Evolutionary conservation across 2,329 filamentous ascomycete species (phyloP).

Genomic region (Gremmenia infestans): DNA sequence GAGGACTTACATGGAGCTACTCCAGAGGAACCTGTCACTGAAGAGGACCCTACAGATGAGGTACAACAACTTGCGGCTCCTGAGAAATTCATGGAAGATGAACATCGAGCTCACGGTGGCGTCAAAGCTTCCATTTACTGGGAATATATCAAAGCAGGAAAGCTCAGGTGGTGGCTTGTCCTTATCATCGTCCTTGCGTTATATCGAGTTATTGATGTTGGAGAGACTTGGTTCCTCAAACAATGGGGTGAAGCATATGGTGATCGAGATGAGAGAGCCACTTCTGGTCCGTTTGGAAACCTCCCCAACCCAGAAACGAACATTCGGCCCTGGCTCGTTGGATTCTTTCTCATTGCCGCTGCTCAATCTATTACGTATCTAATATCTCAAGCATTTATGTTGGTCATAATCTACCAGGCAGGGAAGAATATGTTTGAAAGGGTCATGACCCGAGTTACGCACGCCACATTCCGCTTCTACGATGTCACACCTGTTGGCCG

Average conservation of each 20-base stretch:
- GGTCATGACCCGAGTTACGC: constrained; percentile 68
- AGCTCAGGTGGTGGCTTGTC: constrained; percentile 65
- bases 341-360: constrained; percentile 62
- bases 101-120: constrained; percentile 67
- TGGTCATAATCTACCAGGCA: constrained; percentile 74
- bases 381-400: constrained; percentile 60
- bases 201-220: constrained; percentile 60
- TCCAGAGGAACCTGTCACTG: constrained; percentile 18
- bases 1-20: constrained; percentile 23
- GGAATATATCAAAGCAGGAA: constrained; percentile 79
- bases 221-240: constrained; percentile 77
- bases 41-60: constrained; percentile 24
- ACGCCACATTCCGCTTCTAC: constrained; percentile 84
- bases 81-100: constrained; percentile 75
- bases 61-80: constrained; percentile 42
- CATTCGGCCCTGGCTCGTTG: constrained; percentile 68
- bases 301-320: constrained; percentile 64
- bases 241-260: constrained; percentile 78
- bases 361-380: constrained; percentile 55
- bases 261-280: constrained; percentile 24
- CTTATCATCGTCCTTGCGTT: constrained; percentile 58
- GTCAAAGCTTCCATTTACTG: constrained; percentile 75
- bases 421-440: constrained; percentile 69
- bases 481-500: constrained; percentile 85
- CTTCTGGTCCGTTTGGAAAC: constrained; percentile 37